Evolutionary conservation across 176 grass and related monocot genomes (phyloP), one percentile per base, ranked within the genome.

Genomic region (Secale cereale): DNA sequence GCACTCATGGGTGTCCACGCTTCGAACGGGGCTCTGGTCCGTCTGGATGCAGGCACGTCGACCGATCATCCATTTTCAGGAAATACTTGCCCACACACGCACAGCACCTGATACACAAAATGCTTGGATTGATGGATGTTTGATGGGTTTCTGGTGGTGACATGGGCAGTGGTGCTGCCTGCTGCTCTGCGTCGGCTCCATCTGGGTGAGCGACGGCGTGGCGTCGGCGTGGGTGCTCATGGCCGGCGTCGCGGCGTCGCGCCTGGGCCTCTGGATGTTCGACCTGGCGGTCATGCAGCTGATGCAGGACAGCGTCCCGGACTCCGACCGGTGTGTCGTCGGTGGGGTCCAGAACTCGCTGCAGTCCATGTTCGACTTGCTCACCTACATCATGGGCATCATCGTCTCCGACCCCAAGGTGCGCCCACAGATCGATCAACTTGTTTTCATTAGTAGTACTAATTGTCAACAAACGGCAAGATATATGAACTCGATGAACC

Each of bases 221-320:
- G 64, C 37, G 57, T 90, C 93, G 17, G 93, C 96, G 86, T 98
- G 96, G 92, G 87, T 98, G 81, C 83, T 98, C 33, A 98, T 98
- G 93, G 89, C 89, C 20, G 91, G 96, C 70, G 95, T 98, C 3
- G 93, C 89, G 0, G 89, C 84, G 52, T 98, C 96, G 4, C 93
- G 95, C 2, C 92, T 98, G 2, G 95, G 95, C 61, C 86, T 98
- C 39, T 98, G 95, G 95, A 95, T 98, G 92, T 98, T 95, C 81
- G 92, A 98, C 78, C 83, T 98, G 41, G 88, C 95, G 36, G 92
- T 95, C 4, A 93, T 92, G 43, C 95, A 95, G 80, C 92, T 92
- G 35, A 93, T 98, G 95, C 85, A 95, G 96, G 96, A 98, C 81
- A 40, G 54, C 16, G 91, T 98, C 33, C 60, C 83, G 8, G 93